These are phyloP conservation scores for Rhodotorula sp. DNA, from an alignment of 1,284 basidiomycete genomes.

Conservation along the genomic window DNA sequence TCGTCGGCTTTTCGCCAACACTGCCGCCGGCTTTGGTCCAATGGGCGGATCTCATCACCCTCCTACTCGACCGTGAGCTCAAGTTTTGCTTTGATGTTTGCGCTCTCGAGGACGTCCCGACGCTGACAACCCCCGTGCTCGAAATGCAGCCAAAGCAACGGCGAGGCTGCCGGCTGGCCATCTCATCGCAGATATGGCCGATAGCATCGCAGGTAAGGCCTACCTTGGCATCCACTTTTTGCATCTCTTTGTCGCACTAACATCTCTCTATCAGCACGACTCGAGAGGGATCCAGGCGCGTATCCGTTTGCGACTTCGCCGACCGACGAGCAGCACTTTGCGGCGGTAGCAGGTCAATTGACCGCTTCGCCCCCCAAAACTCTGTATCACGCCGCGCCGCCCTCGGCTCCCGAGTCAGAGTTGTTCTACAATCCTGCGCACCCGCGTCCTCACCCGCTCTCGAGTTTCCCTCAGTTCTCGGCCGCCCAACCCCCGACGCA, in stretches of 20 bases:
- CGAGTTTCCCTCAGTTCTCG: too few relatives aligned
- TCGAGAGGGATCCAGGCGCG: background rate
- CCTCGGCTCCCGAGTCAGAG: too few relatives aligned
- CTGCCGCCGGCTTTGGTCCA: background rate
- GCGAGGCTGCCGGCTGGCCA: background rate
- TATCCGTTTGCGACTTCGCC: slow-evolving; percentile 3
- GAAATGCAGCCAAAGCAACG: background rate
- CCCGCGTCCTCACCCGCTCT: too few relatives aligned
- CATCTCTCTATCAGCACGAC: background rate
- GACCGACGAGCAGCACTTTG: background rate
- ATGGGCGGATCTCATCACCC: slow-evolving; percentile 24
- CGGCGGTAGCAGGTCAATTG: background rate
- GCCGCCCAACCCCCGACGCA: too few relatives aligned
- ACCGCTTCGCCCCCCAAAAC: background rate
- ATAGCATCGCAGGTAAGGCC: background rate
- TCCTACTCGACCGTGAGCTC: slow-evolving; percentile 22
- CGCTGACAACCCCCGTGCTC: too few relatives aligned
- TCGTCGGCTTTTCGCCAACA: background rate
- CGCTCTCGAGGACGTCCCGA: too few relatives aligned
- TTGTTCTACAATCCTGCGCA: too few relatives aligned
- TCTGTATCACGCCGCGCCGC: too few relatives aligned
- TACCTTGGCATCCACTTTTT: background rate
- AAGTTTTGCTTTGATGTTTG: too few relatives aligned
- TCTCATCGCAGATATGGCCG: background rate
- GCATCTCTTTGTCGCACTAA: background rate